These are phyloP conservation scores for Rutstroemia sp. DNA, from an alignment of 2,329 filamentous ascomycete genomes.

Conservation along the genomic window DNA sequence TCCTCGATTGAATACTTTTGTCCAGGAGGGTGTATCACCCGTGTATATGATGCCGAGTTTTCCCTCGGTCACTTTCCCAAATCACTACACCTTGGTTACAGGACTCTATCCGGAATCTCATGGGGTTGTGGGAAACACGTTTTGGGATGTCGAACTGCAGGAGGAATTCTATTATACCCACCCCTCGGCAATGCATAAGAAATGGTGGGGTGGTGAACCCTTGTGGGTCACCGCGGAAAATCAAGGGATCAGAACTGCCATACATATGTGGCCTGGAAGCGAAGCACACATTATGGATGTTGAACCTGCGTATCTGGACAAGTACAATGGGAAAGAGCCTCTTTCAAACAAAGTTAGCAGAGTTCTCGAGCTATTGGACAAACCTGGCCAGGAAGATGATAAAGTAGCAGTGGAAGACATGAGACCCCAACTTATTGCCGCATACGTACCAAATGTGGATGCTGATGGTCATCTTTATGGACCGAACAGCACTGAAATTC, in stretches of 20 bases:
- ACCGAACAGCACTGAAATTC: conserved; percentile 90
- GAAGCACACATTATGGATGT: conserved; percentile 75
- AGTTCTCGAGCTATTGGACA: conserved; percentile 76
- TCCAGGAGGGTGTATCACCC: conserved; percentile 79
- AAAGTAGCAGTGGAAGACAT: conserved; percentile 42
- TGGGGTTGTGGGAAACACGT: conserved; percentile 87
- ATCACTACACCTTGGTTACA: conserved; percentile 90
- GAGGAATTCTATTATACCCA: conserved; percentile 88
- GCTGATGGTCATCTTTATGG: conserved; percentile 79
- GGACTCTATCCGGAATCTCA: conserved; percentile 90
- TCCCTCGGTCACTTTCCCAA: conserved; percentile 92
- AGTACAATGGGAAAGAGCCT: conserved; percentile 70
- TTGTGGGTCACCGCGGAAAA: conserved; percentile 90
- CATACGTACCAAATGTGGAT: conserved; percentile 92
- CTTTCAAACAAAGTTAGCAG: conserved; percentile 70
- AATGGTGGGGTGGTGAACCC: conserved; percentile 95
- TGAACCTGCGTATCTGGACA: conserved; percentile 75
- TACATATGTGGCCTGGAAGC: conserved; percentile 98
- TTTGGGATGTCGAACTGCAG: conserved; percentile 75
- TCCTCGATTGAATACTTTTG: conserved; percentile 67
- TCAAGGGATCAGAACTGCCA: conserved; percentile 67
- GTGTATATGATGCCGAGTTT: conserved; percentile 92
- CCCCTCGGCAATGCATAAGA: conserved; percentile 64
- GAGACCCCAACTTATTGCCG: conserved; percentile 84
- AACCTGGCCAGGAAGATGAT: conserved; percentile 61